Evolutionary conservation across 345 rosid genomes (phyloP), one percentile per base, ranked within the genome.

Genomic region (Populus deltoides): DNA sequence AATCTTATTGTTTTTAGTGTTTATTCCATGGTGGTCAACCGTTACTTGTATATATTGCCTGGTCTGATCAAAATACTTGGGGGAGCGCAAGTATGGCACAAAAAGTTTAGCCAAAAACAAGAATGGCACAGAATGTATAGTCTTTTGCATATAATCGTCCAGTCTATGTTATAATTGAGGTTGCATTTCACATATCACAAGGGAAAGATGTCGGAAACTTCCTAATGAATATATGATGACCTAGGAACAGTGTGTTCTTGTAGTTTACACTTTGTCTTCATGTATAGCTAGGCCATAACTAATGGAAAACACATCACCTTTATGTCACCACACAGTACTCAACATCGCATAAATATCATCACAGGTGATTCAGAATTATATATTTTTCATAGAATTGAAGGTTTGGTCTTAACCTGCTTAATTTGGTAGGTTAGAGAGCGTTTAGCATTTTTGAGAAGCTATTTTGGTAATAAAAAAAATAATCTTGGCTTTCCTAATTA

Each of bases 171-270:
- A 4, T n/a, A 59, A 24, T 3, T 0, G 63, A 59, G 27, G 29
- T 24, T n/a, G 29, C 27, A 59, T 59, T 24, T 59, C 27, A 59
- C 63, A 59, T 24, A 59, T 24, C 11, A 25, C 63, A 59, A 12
- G 80, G 76, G 88, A 80, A 86, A 84, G 83, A 62, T 78, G 85
- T 0, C 68, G 83, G 88, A 83, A 86, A 80, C 81, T 86, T 84
- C 89, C 83, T 84, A 38, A 53, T 74, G 80, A 62, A n/a, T 59
- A 72, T 66, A 20, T 77, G 47, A 79, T 74, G 78, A 71, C 39
- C 69, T 11, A 33, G 39, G 66, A 76, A 71, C 75, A 74, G 63
- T 74, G 18, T n/a, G 53, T 29, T 69, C 77, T 80, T 74, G 66
- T 75, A 18, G 25, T 43, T 69, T 69, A 69, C 16, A 25, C 20